Evolutionary conservation across 1,284 basidiomycete species (phyloP).

Genomic region (Boletus hoseneyae): DNA sequence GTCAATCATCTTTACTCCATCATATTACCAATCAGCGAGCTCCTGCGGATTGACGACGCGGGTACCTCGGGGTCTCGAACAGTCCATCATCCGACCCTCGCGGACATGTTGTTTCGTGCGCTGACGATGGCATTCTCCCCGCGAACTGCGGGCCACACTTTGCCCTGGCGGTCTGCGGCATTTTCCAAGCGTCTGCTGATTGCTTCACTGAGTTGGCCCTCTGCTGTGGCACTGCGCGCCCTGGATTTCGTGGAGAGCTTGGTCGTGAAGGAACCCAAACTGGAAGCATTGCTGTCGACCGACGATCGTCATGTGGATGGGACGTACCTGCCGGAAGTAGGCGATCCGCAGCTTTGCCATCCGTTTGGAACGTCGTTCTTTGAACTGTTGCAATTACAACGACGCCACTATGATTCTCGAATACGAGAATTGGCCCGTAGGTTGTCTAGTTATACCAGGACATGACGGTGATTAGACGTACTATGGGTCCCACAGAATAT

Average conservation of each 20-base stretch:
- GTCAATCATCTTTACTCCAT: conserved; percentile 73
- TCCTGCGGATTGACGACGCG: conserved; percentile 47
- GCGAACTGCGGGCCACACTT: conserved; percentile 52
- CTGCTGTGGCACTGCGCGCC: conserved; percentile 59
- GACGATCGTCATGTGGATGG: conserved; percentile 84
- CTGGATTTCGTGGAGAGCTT: conserved; percentile 73
- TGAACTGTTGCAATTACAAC: conserved; percentile 60
- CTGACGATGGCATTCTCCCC: conserved; percentile 77
- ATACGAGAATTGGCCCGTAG: conserved; percentile 56
- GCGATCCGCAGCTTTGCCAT: conserved; percentile 82
- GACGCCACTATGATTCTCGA: conserved; percentile 57
- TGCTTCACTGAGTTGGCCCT: conserved; percentile 78
- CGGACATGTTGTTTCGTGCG: conserved; percentile 83
- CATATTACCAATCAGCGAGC: conserved; percentile 58
- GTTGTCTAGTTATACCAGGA: conserved; percentile 42
- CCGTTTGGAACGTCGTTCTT: conserved; percentile 70
- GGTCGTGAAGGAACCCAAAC: conserved; percentile 72
- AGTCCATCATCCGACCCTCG: conserved; percentile 39
- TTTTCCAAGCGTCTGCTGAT: conserved; percentile 89
- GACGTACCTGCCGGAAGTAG: conserved; percentile 75
- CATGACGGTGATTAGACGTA: conserved; percentile 30
- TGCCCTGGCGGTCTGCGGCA: conserved; percentile 81
- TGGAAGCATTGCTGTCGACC: conserved; percentile 82
- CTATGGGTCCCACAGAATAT: conserved; percentile 32
- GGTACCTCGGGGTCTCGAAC: conserved; percentile 25